phyloP scores from a whole-genome alignment of 139 green algal genomes.

The Gonium pectorale region DNA sequence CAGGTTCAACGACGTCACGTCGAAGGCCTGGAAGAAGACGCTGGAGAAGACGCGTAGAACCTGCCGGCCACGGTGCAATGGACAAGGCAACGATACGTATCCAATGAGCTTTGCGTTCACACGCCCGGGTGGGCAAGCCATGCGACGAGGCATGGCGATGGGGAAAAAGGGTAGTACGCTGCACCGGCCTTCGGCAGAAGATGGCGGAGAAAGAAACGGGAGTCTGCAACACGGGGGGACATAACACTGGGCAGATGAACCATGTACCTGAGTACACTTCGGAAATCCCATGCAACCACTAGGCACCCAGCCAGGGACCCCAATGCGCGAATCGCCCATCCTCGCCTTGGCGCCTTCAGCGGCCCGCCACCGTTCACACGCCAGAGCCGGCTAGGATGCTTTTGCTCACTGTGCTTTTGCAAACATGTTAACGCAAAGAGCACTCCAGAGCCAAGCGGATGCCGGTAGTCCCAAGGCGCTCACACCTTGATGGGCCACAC shows the following conservation, averaged over 20 bases:
- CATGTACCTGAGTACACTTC: neutral
- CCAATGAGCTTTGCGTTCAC: neutral
- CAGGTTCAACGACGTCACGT: slow-evolving; percentile 50
- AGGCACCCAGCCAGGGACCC: too few relatives aligned
- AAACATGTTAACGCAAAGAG: too few relatives aligned
- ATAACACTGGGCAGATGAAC: neutral
- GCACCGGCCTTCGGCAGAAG: too few relatives aligned
- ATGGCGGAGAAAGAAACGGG: neutral
- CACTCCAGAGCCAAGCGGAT: too few relatives aligned
- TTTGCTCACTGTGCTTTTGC: too few relatives aligned
- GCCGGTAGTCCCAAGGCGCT: neutral
- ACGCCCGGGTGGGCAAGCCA: neutral
- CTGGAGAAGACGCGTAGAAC: slow-evolving; percentile 11
- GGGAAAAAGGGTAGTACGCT: neutral
- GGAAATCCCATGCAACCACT: neutral
- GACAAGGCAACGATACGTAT: neutral
- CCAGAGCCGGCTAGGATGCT: too few relatives aligned
- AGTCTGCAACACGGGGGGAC: neutral
- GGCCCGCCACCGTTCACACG: neutral
- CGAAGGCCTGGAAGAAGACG: slow-evolving; percentile 47
- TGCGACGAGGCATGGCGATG: neutral
- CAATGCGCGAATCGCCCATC: too few relatives aligned
- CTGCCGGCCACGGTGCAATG: neutral
- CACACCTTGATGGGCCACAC: slow-evolving; percentile 35
- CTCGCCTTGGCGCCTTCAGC: too few relatives aligned